Percentiles rank a stretch among this genome's conserved stretches.
phyloP scores from a whole-genome alignment of 495 filamentous ascomycete genomes.

The Paragyromitra xinjiangensis region DNA sequence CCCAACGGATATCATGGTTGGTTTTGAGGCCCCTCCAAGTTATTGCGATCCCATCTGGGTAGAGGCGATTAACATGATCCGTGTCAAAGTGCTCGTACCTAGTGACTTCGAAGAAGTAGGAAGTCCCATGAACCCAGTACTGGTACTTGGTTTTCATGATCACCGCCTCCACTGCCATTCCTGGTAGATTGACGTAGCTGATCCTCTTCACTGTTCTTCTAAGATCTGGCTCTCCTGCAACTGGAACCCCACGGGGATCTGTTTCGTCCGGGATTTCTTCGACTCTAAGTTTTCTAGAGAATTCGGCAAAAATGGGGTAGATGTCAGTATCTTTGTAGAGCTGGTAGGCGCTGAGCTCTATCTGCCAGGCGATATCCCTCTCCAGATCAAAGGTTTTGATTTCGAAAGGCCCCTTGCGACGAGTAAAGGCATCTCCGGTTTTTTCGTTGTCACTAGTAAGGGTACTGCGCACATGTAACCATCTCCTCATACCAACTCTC shows the following conservation, averaged over 20 bases:
- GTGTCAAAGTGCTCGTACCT: constrained; percentile 54
- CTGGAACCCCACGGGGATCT: constrained; percentile 36
- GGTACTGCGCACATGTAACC: constrained; percentile 48
- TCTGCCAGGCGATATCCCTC: constrained; percentile 54
- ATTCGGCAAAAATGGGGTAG: constrained; percentile 56
- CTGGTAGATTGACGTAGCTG: constrained; percentile 54
- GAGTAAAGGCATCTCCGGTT: constrained; percentile 42
- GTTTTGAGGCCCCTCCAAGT: constrained; percentile 50
- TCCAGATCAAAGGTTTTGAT: constrained; percentile 55
- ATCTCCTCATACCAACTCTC: constrained; percentile 46
- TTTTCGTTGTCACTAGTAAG: constrained; percentile 34
- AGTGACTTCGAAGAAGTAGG: constrained; percentile 55
- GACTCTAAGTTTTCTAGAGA: constrained; percentile 48
- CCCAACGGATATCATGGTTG: constrained; percentile 54
- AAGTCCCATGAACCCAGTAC: constrained; percentile 51
- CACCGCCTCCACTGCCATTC: constrained; percentile 51
- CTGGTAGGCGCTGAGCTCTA: constrained; percentile 51
- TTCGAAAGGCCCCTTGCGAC: constrained; percentile 50
- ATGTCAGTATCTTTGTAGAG: constrained; percentile 45
- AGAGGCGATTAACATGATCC: constrained; percentile 42
- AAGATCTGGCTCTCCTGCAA: constrained; percentile 28
- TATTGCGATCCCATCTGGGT: constrained; percentile 48
- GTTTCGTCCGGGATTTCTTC: constrained; percentile 56
- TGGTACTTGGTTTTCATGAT: constrained; percentile 56
- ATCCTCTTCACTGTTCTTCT: constrained; percentile 54